Evolutionary conservation across 2,329 filamentous ascomycete genomes (phyloP).

Genomic region (Alternaria solani): DNA sequence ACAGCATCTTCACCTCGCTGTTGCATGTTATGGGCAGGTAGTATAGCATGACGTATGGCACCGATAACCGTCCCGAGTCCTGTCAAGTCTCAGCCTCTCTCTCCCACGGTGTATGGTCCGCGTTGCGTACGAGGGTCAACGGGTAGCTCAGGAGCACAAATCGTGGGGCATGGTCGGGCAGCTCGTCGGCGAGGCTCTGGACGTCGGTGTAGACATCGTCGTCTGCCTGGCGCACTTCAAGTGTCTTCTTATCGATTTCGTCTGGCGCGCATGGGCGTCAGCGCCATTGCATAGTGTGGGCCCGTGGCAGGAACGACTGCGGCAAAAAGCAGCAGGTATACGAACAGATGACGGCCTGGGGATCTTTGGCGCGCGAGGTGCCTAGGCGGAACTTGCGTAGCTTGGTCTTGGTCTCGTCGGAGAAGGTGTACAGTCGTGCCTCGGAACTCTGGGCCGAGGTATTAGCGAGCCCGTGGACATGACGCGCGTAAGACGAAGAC

Average conservation of each 20-base stretch:
- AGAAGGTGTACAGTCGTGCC: conserved; percentile 91
- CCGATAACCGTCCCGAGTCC: conserved; percentile 82
- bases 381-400: conserved; percentile 93
- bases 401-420: conserved; percentile 84
- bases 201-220: conserved; percentile 84
- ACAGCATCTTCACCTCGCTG: conserved; percentile 86
- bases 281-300: conserved; percentile 24
- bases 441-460: conserved; percentile 69
- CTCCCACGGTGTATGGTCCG: conserved; percentile 2
- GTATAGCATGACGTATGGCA: conserved; percentile 94
- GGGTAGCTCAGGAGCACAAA: conserved; percentile 93
- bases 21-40: conserved; percentile 95
- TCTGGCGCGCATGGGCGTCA: conserved; percentile 63
- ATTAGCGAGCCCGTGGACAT: conserved; percentile 8
- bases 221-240: conserved; percentile 87
- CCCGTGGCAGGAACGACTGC: conserved; percentile 5
- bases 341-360: conserved; percentile 95
- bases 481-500: background rate
- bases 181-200: conserved; percentile 81
- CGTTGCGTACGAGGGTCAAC: conserved; percentile 73
- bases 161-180: conserved; percentile 90
- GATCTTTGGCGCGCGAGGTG: conserved; percentile 84
- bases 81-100: conserved; percentile 49
- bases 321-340: conserved; percentile 4
- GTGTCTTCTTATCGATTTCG: conserved; percentile 85